These are phyloP conservation scores for Pezicula radicicola DNA, from an alignment of 2,329 filamentous ascomycete genomes.

Conservation along the genomic window DNA sequence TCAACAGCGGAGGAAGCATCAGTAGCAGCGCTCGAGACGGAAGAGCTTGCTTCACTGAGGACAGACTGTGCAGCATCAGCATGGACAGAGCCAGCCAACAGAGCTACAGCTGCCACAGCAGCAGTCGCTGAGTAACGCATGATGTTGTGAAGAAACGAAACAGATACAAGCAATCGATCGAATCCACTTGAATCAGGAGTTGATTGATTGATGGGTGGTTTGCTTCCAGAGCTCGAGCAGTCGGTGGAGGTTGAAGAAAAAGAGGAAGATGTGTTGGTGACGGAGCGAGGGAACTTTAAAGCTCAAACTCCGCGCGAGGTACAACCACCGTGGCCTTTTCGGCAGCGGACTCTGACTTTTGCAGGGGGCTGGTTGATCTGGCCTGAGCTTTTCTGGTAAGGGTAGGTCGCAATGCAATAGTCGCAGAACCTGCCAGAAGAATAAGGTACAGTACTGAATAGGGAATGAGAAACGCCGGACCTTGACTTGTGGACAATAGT, in stretches of 20 bases:
- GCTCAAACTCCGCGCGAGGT: not conserved
- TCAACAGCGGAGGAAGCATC: conserved; percentile 34
- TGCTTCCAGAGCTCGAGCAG: conserved; percentile 24
- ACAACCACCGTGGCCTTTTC: not conserved
- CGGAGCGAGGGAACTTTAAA: conserved; percentile 3
- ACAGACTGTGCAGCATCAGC: conserved; percentile 60
- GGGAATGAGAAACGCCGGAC: too few relatives aligned
- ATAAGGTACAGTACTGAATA: too few relatives aligned
- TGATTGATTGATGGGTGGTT: conserved; percentile 3
- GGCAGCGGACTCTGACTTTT: not conserved
- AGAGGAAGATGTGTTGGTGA: conserved; percentile 7
- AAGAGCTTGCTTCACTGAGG: conserved; percentile 43
- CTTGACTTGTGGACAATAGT: too few relatives aligned
- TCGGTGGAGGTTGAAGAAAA: conserved; percentile 7
- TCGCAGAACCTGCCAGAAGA: too few relatives aligned
- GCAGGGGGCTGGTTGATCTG: too few relatives aligned
- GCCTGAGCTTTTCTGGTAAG: too few relatives aligned
- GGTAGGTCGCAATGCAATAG: too few relatives aligned
- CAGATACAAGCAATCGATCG: conserved; percentile 17
- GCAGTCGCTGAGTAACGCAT: conserved; percentile 86
- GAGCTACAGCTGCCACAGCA: conserved; percentile 71
- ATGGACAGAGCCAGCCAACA: conserved; percentile 67
- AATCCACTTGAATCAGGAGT: conserved; percentile 13
- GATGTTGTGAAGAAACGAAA: conserved; percentile 35
- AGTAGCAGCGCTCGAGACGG: conserved; percentile 28